phyloP scores from a whole-genome alignment of 2,329 filamentous ascomycete genomes.

The Trichophyton mentagrophytes region DNA sequence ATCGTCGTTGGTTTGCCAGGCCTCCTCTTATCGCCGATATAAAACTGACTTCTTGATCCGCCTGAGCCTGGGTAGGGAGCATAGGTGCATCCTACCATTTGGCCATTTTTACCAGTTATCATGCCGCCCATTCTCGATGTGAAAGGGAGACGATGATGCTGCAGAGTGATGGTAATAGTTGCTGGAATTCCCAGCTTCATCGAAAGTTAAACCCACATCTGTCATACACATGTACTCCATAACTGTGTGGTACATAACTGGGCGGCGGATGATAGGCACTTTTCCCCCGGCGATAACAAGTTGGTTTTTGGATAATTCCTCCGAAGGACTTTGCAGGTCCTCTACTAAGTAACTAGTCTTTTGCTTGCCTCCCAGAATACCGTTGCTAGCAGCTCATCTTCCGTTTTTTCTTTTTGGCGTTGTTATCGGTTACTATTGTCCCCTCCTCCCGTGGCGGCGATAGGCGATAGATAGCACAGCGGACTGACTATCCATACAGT shows the following conservation, averaged over 20 bases:
- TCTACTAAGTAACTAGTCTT: too few species aligned
- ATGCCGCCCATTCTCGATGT: background rate
- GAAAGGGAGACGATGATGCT: background rate
- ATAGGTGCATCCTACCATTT: background rate
- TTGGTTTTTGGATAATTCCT: background rate
- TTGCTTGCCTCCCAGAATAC: background rate
- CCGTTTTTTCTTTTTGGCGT: background rate
- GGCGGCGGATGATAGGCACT: background rate
- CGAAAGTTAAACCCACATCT: background rate
- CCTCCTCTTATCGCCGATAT: background rate
- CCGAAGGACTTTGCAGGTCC: background rate
- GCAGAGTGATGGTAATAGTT: background rate
- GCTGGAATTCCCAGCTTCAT: background rate
- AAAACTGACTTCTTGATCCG: background rate
- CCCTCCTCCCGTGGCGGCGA: background rate
- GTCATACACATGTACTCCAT: conserved; percentile 1
- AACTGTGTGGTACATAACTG: background rate
- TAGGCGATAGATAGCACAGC: background rate
- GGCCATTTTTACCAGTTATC: background rate
- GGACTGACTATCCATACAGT: background rate
- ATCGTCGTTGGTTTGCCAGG: background rate
- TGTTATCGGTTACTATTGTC: background rate
- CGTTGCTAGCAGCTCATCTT: background rate
- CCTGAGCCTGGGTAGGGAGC: background rate
- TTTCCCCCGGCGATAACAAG: background rate